These are phyloP conservation scores for Stephanodiscus minutulus DNA, from an alignment of 108 stramenopile species.

Conservation along the genomic window DNA sequence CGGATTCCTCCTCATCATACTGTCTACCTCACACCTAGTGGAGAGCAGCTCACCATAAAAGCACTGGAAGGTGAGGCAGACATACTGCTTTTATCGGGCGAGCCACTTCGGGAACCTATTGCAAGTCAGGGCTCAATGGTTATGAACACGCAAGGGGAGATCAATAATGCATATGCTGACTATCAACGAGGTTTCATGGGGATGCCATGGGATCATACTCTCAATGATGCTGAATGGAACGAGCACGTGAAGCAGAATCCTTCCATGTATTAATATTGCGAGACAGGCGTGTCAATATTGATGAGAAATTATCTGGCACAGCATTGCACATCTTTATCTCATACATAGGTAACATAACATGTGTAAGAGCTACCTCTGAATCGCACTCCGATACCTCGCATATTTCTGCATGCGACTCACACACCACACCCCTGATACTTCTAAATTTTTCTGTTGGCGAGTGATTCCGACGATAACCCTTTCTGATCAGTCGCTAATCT, in stretches of 20 bases:
- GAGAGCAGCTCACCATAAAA: constrained; percentile 31
- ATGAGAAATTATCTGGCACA: no score
- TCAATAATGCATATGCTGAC: constrained; percentile 69
- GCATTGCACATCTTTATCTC: no score
- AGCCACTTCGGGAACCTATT: constrained; percentile 69
- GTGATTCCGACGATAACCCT: neutral
- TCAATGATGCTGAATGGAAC: constrained; percentile 73
- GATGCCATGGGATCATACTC: constrained; percentile 63
- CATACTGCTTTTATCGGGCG: constrained; percentile 65
- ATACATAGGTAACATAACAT: neutral
- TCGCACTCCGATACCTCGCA: neutral
- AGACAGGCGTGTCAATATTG: no score
- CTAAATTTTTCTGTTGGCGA: constrained; percentile 7
- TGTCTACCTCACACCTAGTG: constrained; percentile 45
- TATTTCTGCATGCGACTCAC: neutral
- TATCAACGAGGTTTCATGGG: constrained; percentile 78
- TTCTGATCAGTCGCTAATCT: neutral
- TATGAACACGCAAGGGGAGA: constrained; percentile 67
- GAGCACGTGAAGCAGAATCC: constrained; percentile 68
- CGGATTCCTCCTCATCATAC: constrained; percentile 60
- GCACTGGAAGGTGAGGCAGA: constrained; percentile 50
- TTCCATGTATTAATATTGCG: constrained; percentile 43
- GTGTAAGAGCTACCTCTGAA: neutral
- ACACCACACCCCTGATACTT: neutral
- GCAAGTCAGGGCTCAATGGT: constrained; percentile 79